These are phyloP conservation scores for Tylopilus sp. DNA, from an alignment of 768 basidiomycete species.

Conservation along the genomic window DNA sequence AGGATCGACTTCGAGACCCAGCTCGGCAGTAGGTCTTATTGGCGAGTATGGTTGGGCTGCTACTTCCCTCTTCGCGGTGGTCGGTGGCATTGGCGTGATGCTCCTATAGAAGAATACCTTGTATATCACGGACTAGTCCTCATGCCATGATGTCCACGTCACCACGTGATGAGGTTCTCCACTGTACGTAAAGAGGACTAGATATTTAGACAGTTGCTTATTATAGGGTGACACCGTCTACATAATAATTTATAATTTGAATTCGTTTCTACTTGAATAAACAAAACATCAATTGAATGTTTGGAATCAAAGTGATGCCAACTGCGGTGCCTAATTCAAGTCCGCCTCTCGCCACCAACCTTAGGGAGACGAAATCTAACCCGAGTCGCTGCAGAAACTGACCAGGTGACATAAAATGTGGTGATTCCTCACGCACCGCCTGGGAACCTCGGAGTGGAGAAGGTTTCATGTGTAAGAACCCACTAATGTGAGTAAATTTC, in stretches of 20 bases:
- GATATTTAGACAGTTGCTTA: background rate
- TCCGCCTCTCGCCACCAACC: background rate
- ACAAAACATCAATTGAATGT: too few species aligned
- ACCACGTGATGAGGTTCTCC: background rate
- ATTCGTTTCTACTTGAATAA: too few species aligned
- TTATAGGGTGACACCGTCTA: background rate
- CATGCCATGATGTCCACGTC: background rate
- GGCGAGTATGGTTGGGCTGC: constrained; percentile 2
- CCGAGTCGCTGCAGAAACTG: background rate
- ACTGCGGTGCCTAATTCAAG: background rate
- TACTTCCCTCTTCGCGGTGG: constrained; percentile 7
- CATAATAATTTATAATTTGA: background rate
- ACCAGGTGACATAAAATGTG: constrained; percentile 4
- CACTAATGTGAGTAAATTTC: constrained; percentile 1
- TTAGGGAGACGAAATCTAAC: background rate
- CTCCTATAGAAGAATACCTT: constrained; percentile 9
- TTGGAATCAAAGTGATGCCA: too few species aligned
- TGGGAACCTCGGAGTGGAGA: constrained; percentile 1
- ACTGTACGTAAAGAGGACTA: background rate
- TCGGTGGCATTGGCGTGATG: constrained; percentile 16
- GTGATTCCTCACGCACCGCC: background rate
- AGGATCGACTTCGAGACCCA: constrained; percentile 10
- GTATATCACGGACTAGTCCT: background rate
- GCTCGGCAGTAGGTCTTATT: constrained; percentile 4
- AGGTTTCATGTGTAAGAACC: background rate